phyloP scores from a whole-genome alignment of 352 stramenopile genomes.

The Globisporangium uncinulatum region DNA sequence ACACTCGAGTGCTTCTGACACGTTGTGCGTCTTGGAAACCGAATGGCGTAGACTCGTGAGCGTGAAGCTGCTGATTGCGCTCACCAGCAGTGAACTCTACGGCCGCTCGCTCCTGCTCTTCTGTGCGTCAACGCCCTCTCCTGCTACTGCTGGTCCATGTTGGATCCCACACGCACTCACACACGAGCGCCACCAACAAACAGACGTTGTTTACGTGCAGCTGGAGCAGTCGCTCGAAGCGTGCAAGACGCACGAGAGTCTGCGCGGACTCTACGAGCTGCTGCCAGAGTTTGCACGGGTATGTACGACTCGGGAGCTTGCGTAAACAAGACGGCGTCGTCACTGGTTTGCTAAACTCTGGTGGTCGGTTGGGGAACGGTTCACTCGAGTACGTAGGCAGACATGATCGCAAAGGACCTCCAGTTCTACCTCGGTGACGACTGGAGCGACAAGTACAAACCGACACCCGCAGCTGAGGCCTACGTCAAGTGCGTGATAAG shows the following conservation, averaged over 20 bases:
- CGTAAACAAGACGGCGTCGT: too few species aligned
- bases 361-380: too few species aligned
- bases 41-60: conserved; percentile 42
- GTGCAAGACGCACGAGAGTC: conserved; percentile 35
- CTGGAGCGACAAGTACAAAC: conserved; percentile 50
- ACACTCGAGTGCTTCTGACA: too few species aligned
- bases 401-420: conserved; percentile 55
- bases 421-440: conserved; percentile 51
- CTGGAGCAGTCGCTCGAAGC: conserved; percentile 44
- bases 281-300: conserved; percentile 42
- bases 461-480: conserved; percentile 36
- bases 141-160: too few species aligned
- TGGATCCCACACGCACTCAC: too few species aligned
- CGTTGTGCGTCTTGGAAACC: background rate
- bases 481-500: conserved; percentile 43
- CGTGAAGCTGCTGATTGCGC: conserved; percentile 55
- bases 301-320: background rate
- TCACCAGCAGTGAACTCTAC: conserved; percentile 64
- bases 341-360: too few species aligned
- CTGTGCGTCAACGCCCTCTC: conserved; percentile 29
- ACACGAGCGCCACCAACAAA: background rate
- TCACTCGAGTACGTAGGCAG: conserved; percentile 21
- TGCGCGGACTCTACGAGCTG: conserved; percentile 36
- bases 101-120: conserved; percentile 61
- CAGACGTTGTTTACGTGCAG: conserved; percentile 69